Conservation (phyloP, 352 stramenopile genomes). For the Globisporangium rhizosaccharum region DNA sequence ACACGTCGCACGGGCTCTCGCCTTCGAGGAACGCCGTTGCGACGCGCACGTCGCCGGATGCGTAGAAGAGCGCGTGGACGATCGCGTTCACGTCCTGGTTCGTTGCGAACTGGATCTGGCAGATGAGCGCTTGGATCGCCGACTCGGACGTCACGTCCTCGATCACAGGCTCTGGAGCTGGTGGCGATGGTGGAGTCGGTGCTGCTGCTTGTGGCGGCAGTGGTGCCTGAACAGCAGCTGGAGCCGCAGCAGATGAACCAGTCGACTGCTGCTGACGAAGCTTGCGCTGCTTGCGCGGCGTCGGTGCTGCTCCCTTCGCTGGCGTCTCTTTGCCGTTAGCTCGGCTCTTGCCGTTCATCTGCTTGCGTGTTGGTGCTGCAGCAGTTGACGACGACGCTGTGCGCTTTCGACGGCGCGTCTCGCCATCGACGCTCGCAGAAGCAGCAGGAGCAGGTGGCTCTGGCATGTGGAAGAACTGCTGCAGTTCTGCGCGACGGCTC, state of each 20-base stretch:
- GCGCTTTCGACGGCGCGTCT: constrained; percentile 4
- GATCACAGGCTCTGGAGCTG: not conserved
- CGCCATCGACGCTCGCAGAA: not conserved
- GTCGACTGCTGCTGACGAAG: not conserved
- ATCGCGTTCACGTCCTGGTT: constrained; percentile 19
- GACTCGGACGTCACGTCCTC: constrained; percentile 18
- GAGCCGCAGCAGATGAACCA: not conserved
- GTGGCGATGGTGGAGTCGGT: not conserved
- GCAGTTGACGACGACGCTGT: too few relatives aligned
- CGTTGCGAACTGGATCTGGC: constrained; percentile 30
- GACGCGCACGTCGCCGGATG: constrained; percentile 22
- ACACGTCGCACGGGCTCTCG: constrained; percentile 25
- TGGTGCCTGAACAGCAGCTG: not conserved
- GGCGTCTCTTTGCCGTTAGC: not conserved
- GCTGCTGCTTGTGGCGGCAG: not conserved
- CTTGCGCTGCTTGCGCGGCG: not conserved
- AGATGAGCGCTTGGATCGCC: constrained; percentile 23
- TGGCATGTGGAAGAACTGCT: constrained; percentile 6
- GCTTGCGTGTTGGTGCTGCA: too few relatives aligned
- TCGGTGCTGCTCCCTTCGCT: not conserved
- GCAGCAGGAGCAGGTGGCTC: not conserved
- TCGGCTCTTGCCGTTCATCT: too few relatives aligned
- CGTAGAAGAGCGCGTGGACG: constrained; percentile 40
- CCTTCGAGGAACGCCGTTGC: constrained; percentile 32
- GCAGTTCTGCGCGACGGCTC: not conserved